Conservation (phyloP, 768 basidiomycete genomes). For the Exsudoporus frostii region DNA sequence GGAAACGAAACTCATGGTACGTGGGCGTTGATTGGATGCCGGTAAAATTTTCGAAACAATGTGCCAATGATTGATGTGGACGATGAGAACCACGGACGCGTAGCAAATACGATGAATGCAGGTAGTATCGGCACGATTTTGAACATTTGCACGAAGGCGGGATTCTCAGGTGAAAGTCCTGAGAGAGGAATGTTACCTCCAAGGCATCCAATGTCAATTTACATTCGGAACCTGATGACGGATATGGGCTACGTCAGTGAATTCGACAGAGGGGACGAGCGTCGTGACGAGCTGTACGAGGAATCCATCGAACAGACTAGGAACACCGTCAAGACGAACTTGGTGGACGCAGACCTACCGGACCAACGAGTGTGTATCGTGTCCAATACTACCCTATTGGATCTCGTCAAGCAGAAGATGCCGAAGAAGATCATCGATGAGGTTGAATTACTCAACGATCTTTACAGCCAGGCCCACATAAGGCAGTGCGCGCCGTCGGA, state of each 20-base stretch:
- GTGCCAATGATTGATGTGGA: too few species aligned
- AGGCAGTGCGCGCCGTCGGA: background rate
- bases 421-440: conserved; percentile 12
- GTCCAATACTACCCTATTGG: conserved; percentile 10
- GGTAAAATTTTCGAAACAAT: too few species aligned
- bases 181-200: too few species aligned
- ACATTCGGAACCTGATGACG: background rate
- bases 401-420: conserved; percentile 3
- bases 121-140: too few species aligned
- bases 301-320: conserved; percentile 22
- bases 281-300: conserved; percentile 1
- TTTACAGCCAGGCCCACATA: conserved; percentile 8
- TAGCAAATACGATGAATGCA: too few species aligned
- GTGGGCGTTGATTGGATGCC: too few species aligned
- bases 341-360: conserved; percentile 16
- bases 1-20: too few species aligned
- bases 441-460: conserved; percentile 13
- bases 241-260: background rate
- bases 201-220: too few species aligned
- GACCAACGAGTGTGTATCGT: conserved; percentile 24
- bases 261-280: background rate
- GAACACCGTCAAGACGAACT: conserved; percentile 10
- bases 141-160: too few species aligned
- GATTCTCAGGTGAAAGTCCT: too few species aligned
- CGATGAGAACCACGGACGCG: too few species aligned